Conservation (phyloP, 495 filamentous ascomycete genomes). For the Evernia prunastri region DNA sequence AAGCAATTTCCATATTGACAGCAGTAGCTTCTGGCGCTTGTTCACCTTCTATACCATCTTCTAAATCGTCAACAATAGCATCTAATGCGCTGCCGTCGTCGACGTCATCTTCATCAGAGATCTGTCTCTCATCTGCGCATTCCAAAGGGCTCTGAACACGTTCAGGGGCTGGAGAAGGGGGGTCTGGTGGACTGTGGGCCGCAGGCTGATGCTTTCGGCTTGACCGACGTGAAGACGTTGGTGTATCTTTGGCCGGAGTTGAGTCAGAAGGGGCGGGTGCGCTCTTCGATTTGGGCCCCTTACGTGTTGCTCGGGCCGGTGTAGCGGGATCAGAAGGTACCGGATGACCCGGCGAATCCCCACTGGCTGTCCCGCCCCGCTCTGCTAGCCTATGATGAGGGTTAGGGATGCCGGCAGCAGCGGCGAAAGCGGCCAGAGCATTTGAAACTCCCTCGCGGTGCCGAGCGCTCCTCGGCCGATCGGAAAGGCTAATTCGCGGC, state of each 20-base stretch:
- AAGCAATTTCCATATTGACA: conserved; percentile 86
- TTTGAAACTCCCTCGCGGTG: conserved; percentile 59
- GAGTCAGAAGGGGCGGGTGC: conserved; percentile 27
- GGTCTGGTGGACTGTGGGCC: conserved; percentile 41
- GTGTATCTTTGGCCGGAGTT: conserved; percentile 40
- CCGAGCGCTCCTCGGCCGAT: conserved; percentile 65
- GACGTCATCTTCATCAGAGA: conserved; percentile 69
- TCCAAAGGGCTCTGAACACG: conserved; percentile 57
- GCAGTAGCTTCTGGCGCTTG: conserved; percentile 71
- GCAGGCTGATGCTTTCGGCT: conserved; percentile 47
- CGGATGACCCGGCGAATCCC: conserved; percentile 31
- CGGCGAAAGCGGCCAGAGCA: conserved; percentile 71
- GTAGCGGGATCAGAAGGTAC: conserved; percentile 22
- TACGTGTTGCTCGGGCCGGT: conserved; percentile 25
- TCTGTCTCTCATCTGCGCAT: conserved; percentile 87
- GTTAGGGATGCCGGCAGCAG: conserved; percentile 54
- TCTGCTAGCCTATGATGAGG: conserved; percentile 34
- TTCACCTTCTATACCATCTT: conserved; percentile 78
- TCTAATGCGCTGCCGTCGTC: conserved; percentile 66
- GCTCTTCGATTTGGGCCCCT: conserved; percentile 33
- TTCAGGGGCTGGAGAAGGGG: conserved; percentile 42
- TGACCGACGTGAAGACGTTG: conserved; percentile 44
- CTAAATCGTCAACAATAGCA: conserved; percentile 82
- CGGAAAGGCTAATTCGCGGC: conserved; percentile 77
- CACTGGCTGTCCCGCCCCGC: conserved; percentile 28